Base-by-base conservation (phyloP, 2,329 filamentous ascomycete species). In the Teratosphaeria pseudoeucalypti region DNA sequence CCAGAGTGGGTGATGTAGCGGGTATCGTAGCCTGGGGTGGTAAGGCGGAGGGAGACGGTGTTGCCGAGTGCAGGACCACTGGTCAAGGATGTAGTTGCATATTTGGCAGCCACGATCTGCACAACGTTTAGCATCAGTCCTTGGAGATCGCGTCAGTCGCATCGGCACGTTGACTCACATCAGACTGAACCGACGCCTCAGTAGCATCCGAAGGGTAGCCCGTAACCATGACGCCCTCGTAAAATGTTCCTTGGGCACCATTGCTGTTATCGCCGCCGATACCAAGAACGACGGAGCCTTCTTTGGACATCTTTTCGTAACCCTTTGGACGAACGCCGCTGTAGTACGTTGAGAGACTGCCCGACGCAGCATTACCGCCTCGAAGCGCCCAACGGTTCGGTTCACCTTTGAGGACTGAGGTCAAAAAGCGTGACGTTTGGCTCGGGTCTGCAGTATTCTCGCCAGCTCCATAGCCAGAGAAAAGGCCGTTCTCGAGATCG, bases 401-500 rank as follows among this genome's bases (percentile, higher is more conserved):
- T 26, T 74, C 69, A 0, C 84, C 84, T 71, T 87, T 87, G 58
- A 86, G 59, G 3, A 77, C 66, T 0, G 82, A 75, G 6, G 80
- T 86, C 56, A 83, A 58, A 68, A 87, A 87, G 0, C 83, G 79
- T 60, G 73, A 72, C 1, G 75, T 72, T 61, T 85, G 74, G 0
- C 80, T 76, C 7, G 81, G 81, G 64, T 85, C 77, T 1, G 58
- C 77, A 1, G 76, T 52, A 67, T 86, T 85, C 58, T 78, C 69
- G 1, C 66, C 68, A 2, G 76, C 32, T 59, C 69, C 76, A 1
- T 57, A 11, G 14, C 84, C 84, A 0, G 83, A 84, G 73, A 86
- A 87, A 1, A 87, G 72, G 2, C 82, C 82, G 62, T 87, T 86
- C 69, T 87, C 85, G 0, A 87, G 77, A 70, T 87, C 85, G 0